Conservation (phyloP, 2,329 filamentous ascomycete species). For the Diplodia intermedia region DNA sequence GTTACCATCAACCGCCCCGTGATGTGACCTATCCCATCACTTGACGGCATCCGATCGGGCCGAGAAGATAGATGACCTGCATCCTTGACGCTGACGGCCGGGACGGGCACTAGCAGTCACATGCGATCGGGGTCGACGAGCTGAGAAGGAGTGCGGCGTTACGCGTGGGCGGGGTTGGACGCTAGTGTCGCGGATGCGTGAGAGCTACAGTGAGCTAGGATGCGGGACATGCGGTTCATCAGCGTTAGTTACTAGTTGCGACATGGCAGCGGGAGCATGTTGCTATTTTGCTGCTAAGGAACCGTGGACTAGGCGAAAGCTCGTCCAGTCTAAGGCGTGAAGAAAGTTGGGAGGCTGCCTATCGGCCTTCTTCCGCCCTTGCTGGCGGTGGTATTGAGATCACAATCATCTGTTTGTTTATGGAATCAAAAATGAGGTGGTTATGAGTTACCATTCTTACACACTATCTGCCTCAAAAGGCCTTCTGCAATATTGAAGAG, state of each 20-base stretch:
- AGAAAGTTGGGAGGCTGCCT: not conserved
- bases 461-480: constrained; percentile 10
- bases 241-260: not conserved
- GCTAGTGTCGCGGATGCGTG: not conserved
- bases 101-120: not conserved
- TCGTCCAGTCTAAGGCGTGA: not conserved
- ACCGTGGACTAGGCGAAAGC: not conserved
- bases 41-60: constrained; percentile 1
- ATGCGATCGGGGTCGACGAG: not conserved
- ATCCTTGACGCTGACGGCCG: not conserved
- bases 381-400: not conserved
- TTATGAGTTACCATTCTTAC: constrained; percentile 18
- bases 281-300: not conserved
- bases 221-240: not conserved
- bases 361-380: not conserved
- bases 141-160: too few relatives aligned
- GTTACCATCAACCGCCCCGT: not conserved
- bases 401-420: not conserved
- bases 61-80: not conserved
- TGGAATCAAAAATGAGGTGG: constrained; percentile 11
- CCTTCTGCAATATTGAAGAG: constrained; percentile 1
- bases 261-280: not conserved
- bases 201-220: not conserved
- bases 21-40: constrained; percentile 8
- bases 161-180: not conserved